Evolutionary conservation across 805 yeast species (phyloP).

Genomic region (Candida patagonica): DNA sequence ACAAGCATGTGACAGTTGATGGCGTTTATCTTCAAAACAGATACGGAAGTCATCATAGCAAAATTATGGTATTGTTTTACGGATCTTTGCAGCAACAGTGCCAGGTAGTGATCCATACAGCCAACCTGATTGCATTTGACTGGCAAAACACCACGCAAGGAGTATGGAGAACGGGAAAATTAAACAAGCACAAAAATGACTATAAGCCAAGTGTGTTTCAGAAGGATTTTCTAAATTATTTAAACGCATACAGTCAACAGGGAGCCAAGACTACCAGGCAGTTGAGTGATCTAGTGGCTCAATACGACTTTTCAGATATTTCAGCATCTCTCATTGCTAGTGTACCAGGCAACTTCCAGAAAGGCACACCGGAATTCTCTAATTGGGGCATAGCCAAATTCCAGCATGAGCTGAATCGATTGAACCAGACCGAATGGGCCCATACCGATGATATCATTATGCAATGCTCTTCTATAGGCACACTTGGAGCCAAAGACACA

Average conservation of each 20-base stretch:
- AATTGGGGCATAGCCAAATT: slow-evolving; percentile 20
- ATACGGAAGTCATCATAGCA: slow-evolving; percentile 27
- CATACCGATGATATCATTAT: slow-evolving; percentile 7
- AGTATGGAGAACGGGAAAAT: slow-evolving; percentile 23
- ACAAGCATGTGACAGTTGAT: slow-evolving; percentile 16
- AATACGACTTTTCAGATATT: slow-evolving; percentile 22
- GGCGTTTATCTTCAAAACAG: slow-evolving; percentile 14
- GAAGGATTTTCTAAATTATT: slow-evolving; percentile 20
- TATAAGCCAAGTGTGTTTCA: slow-evolving; percentile 13
- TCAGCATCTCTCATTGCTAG: slow-evolving; percentile 22
- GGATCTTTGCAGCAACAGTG: slow-evolving; percentile 6
- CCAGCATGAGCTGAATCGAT: slow-evolving; percentile 7
- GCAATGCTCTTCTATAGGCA: slow-evolving; percentile 25
- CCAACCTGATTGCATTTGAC: slow-evolving; percentile 25
- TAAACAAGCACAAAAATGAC: slow-evolving; percentile 2
- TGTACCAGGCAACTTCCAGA: slow-evolving; percentile 24
- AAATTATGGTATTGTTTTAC: slow-evolving; percentile 25
- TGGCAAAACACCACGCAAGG: slow-evolving; percentile 28
- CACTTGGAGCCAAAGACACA: slow-evolving; percentile 17
- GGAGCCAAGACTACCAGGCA: slow-evolving; percentile 5
- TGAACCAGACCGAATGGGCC: too few species aligned
- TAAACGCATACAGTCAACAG: slow-evolving; percentile 16
- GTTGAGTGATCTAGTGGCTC: slow-evolving; percentile 12
- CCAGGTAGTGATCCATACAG: slow-evolving; percentile 27
- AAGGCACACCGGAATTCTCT: slow-evolving; percentile 6